Evolutionary conservation across 2,329 filamentous ascomycete genomes (phyloP).

Genomic region (Penicillium sp.): DNA sequence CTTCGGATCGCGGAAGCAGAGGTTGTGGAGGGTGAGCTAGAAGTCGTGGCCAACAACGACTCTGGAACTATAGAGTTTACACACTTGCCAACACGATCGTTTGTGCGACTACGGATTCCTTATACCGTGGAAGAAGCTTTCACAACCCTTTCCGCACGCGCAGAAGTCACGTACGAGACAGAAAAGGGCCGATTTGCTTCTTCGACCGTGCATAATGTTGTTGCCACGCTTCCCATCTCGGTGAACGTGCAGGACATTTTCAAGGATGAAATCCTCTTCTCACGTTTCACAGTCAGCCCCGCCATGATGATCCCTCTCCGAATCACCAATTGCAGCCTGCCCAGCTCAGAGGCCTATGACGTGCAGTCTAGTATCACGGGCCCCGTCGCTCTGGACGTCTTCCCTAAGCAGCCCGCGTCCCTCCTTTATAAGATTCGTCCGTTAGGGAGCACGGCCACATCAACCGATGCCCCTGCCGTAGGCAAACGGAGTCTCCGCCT

Average conservation of each 20-base stretch:
- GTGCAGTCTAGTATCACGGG: constrained; percentile 50
- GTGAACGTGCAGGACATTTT: constrained; percentile 98
- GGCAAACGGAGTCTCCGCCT: constrained; percentile 50
- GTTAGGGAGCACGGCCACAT: constrained; percentile 17
- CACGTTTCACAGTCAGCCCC: constrained; percentile 86
- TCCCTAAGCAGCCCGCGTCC: constrained; percentile 77
- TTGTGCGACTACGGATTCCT: constrained; percentile 61
- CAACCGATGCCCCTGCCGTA: constrained; percentile 16
- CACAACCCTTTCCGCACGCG: constrained; percentile 66
- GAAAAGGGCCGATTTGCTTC: constrained; percentile 65
- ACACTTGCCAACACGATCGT: constrained; percentile 30
- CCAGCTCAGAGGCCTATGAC: constrained; percentile 66
- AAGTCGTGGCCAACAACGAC: constrained; percentile 44
- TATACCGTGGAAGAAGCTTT: constrained; percentile 82
- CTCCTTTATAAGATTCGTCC: constrained; percentile 73
- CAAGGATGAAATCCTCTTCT: constrained; percentile 78
- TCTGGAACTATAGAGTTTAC: constrained; percentile 49
- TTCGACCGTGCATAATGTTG: constrained; percentile 62
- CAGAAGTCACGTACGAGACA: constrained; percentile 76
- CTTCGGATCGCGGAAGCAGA: constrained; percentile 55
- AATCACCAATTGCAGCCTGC: constrained; percentile 68
- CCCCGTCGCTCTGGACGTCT: constrained; percentile 60
- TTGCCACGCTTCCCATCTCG: constrained; percentile 77
- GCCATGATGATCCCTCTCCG: constrained; percentile 73
- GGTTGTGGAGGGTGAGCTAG: constrained; percentile 43